Conservation (phyloP, 2,329 filamentous ascomycete genomes). For the Scortechinia acanthostroma region DNA sequence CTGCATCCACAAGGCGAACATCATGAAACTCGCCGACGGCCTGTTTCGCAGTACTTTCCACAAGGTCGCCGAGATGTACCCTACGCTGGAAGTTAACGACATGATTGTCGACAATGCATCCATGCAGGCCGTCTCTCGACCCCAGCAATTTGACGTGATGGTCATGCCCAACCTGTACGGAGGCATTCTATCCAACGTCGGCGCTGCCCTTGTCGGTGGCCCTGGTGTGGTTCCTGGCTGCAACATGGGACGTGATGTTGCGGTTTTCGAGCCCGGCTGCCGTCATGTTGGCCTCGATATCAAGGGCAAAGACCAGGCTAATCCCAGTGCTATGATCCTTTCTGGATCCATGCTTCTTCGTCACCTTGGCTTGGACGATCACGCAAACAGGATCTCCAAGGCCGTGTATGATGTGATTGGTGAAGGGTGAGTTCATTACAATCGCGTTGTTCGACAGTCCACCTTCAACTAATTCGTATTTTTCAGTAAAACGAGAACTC, state of each 20-base stretch:
- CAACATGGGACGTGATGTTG: constrained; percentile 98
- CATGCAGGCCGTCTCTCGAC: constrained; percentile 94
- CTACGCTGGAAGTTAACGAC: constrained; percentile 90
- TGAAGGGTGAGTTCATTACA: constrained; percentile 65
- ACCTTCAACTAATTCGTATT: constrained; percentile 7
- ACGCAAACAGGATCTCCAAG: constrained; percentile 52
- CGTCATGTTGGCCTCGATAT: constrained; percentile 98
- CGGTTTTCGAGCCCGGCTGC: constrained; percentile 97
- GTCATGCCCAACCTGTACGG: constrained; percentile 99
- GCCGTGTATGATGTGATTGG: constrained; percentile 72
- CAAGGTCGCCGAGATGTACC: constrained; percentile 86
- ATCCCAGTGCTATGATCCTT: constrained; percentile 91
- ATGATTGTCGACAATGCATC: constrained; percentile 99
- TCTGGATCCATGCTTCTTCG: constrained; percentile 95
- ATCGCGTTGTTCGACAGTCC: constrained; percentile 9
- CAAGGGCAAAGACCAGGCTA: constrained; percentile 98
- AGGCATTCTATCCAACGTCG: constrained; percentile 97
- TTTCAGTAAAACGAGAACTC: constrained; percentile 73
- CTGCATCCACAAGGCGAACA: constrained; percentile 99
- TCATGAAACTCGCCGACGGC: constrained; percentile 99
- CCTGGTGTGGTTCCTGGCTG: constrained; percentile 95
- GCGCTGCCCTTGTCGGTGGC: constrained; percentile 90
- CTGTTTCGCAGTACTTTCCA: constrained; percentile 98
- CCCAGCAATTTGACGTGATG: constrained; percentile 98
- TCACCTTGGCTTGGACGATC: constrained; percentile 93